Evolutionary conservation across 2,329 filamentous ascomycete genomes (phyloP), one percentile per base, ranked within the genome.

Genomic region (Tolypocladium album): DNA sequence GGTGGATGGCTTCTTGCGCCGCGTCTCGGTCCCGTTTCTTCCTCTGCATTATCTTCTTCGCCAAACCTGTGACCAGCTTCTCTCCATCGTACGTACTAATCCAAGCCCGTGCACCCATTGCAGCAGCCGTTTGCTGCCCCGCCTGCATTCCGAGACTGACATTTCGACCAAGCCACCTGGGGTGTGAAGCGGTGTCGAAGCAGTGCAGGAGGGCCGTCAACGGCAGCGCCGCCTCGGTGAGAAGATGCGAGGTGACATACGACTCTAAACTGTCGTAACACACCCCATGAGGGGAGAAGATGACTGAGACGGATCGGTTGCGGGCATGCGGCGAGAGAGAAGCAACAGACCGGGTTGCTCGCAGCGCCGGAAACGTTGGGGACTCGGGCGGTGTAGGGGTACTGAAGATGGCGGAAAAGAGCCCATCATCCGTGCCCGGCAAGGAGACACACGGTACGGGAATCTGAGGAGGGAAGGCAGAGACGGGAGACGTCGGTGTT

Each of bases 201-300:
- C 81, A 82, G 68, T 89, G 86, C 20, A 89, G 75, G 5, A 89
- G 79, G 0, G 82, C 80, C 0, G 83, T 87, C 22, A 89, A 73
- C 0, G 85, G 86, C 3, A 88, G 75, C 0, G 85, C 83, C 1
- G 80, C 76, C 66, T 82, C 77, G 1, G 75, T 69, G 2, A 82
- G 73, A 3, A 88, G 80, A 66, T 87, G 82, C 0, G 78, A 77
- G 2, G 79, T 78, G 7, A 79, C 77, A 67, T 86, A 89, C 8
- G 80, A 73, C 38, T 76, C 72, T 12, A 89, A 73, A 27, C 78
- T 74, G 6, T 76, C 68, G 65, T 82, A 83, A 0, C 78, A 74
- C 45, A 85, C 80, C 15, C 86, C 86, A 66, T 88, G 85, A 0
- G 86, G 86, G 0, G 84, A 84, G 70, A 85, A 89, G 56, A 89